phyloP scores from a whole-genome alignment of 2,329 filamentous ascomycete genomes.

The Periconia sp. region DNA sequence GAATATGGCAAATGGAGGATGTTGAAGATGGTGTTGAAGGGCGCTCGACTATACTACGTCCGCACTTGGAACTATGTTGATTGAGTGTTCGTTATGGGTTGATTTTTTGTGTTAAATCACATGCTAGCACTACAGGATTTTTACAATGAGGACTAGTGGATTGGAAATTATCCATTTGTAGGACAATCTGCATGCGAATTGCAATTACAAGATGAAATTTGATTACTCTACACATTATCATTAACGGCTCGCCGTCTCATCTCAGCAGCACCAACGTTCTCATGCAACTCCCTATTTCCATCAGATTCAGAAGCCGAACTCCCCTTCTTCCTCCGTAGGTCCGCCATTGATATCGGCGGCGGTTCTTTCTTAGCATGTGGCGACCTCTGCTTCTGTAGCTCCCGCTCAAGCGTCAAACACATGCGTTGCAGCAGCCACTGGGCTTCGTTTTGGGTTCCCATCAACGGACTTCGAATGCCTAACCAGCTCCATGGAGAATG shows the following conservation, averaged over 20 bases:
- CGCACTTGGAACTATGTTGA: too few relatives aligned
- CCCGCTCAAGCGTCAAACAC: slow-evolving; percentile 55
- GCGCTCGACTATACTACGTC: not conserved
- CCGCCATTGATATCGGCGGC: slow-evolving; percentile 39
- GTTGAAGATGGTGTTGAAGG: not conserved
- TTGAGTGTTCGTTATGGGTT: too few relatives aligned
- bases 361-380: slow-evolving; percentile 14
- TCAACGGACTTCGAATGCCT: slow-evolving; percentile 67
- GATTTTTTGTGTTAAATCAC: not conserved
- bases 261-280: slow-evolving; percentile 12
- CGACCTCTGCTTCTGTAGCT: slow-evolving; percentile 35
- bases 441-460: slow-evolving; percentile 68
- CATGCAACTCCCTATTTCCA: slow-evolving; percentile 9
- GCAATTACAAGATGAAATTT: not conserved
- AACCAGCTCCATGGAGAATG: slow-evolving; percentile 76
- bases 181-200: not conserved
- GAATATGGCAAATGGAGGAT: not conserved
- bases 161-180: not conserved
- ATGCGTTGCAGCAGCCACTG: slow-evolving; percentile 73
- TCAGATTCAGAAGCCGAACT: slow-evolving; percentile 4
- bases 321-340: slow-evolving; percentile 13
- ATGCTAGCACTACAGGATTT: not conserved
- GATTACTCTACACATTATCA: slow-evolving; percentile 3
- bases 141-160: not conserved
- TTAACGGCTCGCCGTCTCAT: slow-evolving; percentile 7